Evolutionary conservation across 352 stramenopile species (phyloP), one percentile per base, ranked within the genome.

Genomic region (Phytophthora sansomeana): DNA sequence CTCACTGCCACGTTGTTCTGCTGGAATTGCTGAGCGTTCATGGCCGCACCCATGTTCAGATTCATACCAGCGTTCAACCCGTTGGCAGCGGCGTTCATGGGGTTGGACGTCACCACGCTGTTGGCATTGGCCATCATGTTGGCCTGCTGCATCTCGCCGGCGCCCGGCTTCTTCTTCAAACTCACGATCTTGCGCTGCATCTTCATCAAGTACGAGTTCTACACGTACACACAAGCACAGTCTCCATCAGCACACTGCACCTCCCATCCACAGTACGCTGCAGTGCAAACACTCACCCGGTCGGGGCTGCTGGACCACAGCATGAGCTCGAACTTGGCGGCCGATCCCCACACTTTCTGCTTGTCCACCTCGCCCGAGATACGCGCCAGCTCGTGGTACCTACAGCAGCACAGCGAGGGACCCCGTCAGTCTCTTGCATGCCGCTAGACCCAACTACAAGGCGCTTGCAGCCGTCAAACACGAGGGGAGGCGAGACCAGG

Each of bases 281-380:
- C 29, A 60, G 26, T 24, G 44, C 26, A 62, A 30, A 1, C 14
- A 74, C 75, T 48, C 71, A 93, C 85, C 50, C 78, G 76, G 55
- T 93, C 85, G 41, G 67, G 69, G 42, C 80, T 91, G 59, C 85
- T 93, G 50, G 85, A 89, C 87, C 87, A 95, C 28, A 92, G 66
- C 83, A 91, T 93, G 65, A 95, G 71, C 75, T 95, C 87, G 60
- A 95, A 95, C 76, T 95, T 95, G 61, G 87, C 84, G 2, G 87
- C 87, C 21, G 87, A 93, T 47, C 81, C 74, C 87, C 87, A 95
- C 35, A 93, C 87, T 63, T 93, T 93, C 66, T 93, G 87, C 67
- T 91, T 90, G 68, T 95, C 85, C 49, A 77, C 84, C 42, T 95
- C 83, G 3, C 84, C 85, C 6, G 85, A 92, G 72, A 95, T 93